phyloP scores from a whole-genome alignment of 1,139 yeast genomes.

The Yamadazyma membranifaciens region DNA sequence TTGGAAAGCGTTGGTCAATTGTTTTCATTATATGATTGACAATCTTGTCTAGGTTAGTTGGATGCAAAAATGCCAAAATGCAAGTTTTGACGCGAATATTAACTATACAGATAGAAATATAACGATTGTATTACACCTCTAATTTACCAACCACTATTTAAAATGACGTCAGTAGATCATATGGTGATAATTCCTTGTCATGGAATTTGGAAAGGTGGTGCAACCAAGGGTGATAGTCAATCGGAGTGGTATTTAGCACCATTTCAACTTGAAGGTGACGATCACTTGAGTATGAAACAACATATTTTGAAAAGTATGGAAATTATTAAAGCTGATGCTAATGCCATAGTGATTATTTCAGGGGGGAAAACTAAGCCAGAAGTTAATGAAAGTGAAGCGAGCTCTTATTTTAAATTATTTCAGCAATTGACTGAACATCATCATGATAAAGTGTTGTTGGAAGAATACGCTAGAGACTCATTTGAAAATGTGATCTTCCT shows the following conservation, averaged over 20 bases:
- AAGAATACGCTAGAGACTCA: slow-evolving; percentile 78
- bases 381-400: slow-evolving; percentile 61
- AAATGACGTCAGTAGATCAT: slow-evolving; percentile 12
- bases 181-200: slow-evolving; percentile 68
- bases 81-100: background rate
- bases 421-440: slow-evolving; percentile 12
- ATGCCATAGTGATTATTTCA: slow-evolving; percentile 49
- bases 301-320: slow-evolving; percentile 50
- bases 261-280: slow-evolving; percentile 69
- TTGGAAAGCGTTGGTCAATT: slow-evolving; percentile 59
- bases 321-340: slow-evolving; percentile 27
- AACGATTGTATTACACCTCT: too few species aligned
- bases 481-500: slow-evolving; percentile 74
- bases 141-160: background rate
- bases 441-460: slow-evolving; percentile 38
- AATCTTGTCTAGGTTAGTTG: slow-evolving; percentile 1
- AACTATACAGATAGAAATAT: background rate
- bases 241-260: slow-evolving; percentile 64
- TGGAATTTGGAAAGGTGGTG: slow-evolving; percentile 54
- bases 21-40: slow-evolving; percentile 47
- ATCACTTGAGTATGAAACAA: slow-evolving; percentile 63
- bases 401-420: slow-evolving; percentile 50
- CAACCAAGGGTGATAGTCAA: slow-evolving; percentile 34
- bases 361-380: slow-evolving; percentile 70
- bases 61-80: too few species aligned